Evolutionary conservation across 257 asterid genomes (phyloP), one percentile per base, ranked within the genome.

Genomic region (Solanum pimpinellifolium): DNA sequence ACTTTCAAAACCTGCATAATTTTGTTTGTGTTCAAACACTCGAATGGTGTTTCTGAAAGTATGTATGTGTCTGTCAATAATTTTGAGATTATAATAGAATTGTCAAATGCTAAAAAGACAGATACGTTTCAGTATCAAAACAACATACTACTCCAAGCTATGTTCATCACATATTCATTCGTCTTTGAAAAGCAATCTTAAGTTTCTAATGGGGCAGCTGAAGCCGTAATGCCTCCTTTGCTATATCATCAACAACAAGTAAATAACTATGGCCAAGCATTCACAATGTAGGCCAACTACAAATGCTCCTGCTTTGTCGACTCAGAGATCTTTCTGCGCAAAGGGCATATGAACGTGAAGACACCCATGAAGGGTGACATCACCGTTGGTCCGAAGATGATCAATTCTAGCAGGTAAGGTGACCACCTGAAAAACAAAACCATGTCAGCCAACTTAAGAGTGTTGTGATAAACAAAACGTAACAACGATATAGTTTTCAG

Each of bases 321-420:
- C 37, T 88, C 83, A 92, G 69, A 62, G 72, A 80, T 86, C 91
- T 20, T 42, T 49, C 88, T 91, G 93, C 90, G 92, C 97, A 81
- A 95, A 94, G 21, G 98, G 98, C 47, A 94, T 94, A 11, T 97
- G 95, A 20, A 95, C 95, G 88, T 85, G 90, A 65, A 95, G 93
- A 23, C 97, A 94, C 8, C 98, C 98, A 31, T 94, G 96, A 56
- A 94, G 92, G 91, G 97, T 94, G 56, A 95, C 95, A 44, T 92
- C 95, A 21, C 98, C 98, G 70, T 96, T 93, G 16, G 98, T 94
- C 86, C 91, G 94, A 78, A 93, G 92, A 4, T 98, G 98, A 89
- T 95, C 94, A 39, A 95, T 94, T 88, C 95, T 91, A 27, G 90
- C 92, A 31, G 98, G 98, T 89, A 95, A 89, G 91, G 87, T 93